Conservation (phyloP, 2,329 filamentous ascomycete species). For the Penicillium sp. region DNA sequence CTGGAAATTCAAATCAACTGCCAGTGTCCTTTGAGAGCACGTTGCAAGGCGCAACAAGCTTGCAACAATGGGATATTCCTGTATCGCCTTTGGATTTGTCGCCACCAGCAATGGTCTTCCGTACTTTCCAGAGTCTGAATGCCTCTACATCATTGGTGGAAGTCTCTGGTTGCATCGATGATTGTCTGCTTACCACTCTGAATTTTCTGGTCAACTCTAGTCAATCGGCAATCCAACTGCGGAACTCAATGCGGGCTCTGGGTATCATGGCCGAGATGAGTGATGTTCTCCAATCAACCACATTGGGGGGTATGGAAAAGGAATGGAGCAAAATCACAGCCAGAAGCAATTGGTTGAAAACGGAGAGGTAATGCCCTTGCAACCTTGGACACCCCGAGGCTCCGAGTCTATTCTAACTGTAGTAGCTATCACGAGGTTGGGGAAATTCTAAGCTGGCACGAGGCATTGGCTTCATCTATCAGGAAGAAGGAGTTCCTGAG, state of each 20-base stretch:
- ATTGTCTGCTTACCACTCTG: conserved; percentile 54
- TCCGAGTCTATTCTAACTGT: conserved; percentile 13
- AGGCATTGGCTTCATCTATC: conserved; percentile 77
- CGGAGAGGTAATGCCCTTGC: conserved; percentile 59
- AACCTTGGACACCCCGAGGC: background rate
- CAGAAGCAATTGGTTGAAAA: conserved; percentile 76
- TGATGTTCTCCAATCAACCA: conserved; percentile 65
- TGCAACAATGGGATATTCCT: conserved; percentile 90
- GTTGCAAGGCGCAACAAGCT: conserved; percentile 72
- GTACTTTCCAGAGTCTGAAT: conserved; percentile 74
- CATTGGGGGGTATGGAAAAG: conserved; percentile 59
- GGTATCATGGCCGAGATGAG: conserved; percentile 78
- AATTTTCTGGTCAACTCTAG: conserved; percentile 36
- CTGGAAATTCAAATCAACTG: conserved; percentile 52
- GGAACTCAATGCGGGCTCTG: conserved; percentile 59
- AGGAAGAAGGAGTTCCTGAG: conserved; percentile 66
- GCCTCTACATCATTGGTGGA: conserved; percentile 57
- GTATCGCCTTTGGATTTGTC: conserved; percentile 62
- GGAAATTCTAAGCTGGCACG: conserved; percentile 75
- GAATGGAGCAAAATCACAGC: conserved; percentile 62
- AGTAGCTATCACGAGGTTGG: conserved; percentile 62
- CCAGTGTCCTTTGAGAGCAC: conserved; percentile 64
- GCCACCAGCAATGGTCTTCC: conserved; percentile 70
- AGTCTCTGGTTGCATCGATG: conserved; percentile 59
- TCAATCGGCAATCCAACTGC: conserved; percentile 47